Conservation (phyloP, 2,329 filamentous ascomycete species). For the Dothiorella sarmentorum region DNA sequence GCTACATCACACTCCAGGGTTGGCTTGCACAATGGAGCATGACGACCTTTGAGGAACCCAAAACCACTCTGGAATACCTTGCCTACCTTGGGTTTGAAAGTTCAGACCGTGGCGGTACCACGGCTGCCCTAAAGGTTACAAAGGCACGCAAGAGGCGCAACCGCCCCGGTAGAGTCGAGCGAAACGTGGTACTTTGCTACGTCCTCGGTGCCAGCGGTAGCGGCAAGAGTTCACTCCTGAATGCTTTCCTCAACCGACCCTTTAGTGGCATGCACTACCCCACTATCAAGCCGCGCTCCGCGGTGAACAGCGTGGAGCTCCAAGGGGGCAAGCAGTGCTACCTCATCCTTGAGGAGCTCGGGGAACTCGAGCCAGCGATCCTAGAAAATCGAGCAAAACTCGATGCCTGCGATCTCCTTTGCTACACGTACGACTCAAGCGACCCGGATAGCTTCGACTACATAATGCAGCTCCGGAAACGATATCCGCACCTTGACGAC, state of each 20-base stretch:
- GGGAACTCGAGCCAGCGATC: conserved; percentile 91
- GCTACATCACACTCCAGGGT: conserved; percentile 91
- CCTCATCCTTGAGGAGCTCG: conserved; percentile 89
- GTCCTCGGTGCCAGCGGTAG: conserved; percentile 80
- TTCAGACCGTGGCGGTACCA: conserved; percentile 66
- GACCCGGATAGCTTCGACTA: conserved; percentile 95
- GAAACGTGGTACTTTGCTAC: conserved; percentile 93
- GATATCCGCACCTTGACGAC: conserved; percentile 80
- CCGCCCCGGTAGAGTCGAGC: conserved; percentile 79
- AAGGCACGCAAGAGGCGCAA: conserved; percentile 83
- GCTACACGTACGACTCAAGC: conserved; percentile 94
- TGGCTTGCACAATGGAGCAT: conserved; percentile 99
- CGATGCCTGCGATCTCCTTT: conserved; percentile 88
- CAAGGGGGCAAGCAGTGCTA: conserved; percentile 97
- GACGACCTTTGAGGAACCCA: conserved; percentile 95
- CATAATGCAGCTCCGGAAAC: conserved; percentile 74
- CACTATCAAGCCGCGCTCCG: conserved; percentile 89
- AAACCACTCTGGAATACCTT: conserved; percentile 91
- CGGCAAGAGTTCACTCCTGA: conserved; percentile 87
- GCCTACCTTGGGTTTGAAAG: conserved; percentile 95
- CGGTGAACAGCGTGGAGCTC: conserved; percentile 94
- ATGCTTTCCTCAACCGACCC: conserved; percentile 84
- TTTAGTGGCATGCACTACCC: conserved; percentile 83
- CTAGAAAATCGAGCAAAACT: conserved; percentile 88
- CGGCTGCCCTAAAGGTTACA: conserved; percentile 86